Evolutionary conservation across 805 yeast species (phyloP), one percentile per base, ranked within the genome.

Genomic region (Blastobotrys muscicola): DNA sequence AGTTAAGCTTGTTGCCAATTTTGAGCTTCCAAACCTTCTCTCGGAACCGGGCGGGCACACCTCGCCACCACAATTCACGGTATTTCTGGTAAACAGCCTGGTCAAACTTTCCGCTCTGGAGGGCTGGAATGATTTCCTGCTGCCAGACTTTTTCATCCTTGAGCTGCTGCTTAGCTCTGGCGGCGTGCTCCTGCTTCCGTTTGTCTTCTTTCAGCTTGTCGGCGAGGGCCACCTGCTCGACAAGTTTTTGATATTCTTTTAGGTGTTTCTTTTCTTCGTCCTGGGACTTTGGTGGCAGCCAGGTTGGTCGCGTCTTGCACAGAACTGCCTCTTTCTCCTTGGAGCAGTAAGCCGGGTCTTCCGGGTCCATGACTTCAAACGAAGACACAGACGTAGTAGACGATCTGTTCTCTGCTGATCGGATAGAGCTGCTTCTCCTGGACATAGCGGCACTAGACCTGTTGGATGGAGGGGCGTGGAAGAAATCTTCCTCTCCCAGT

Each of bases 271-370:
- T 43, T 12, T 72, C 70, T 51, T 82, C 87, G 13, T 61, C 58
- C 12, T 60, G 56, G 20, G 72, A 60, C 56, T 82, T 82, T 36
- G 86, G 85, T 0, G 90, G 89, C 33, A 82, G 60, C 65, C 76
- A 73, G 1, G 70, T 60, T 20, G 84, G 87, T 43, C 90, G 62
- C 0, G 87, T 79, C 16, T 67, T 0, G 80, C 59, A 10, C 68
- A 49, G 43, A 62, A 43, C 2, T 52, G 45, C 12, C 4, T 48
- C 42, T 11, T 44, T 8, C n/a, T 15, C 30, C 29, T 20, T 20
- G 6, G 26, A 20, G 26, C 26, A 20, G 26, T 29, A 23, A 7
- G 37, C 48, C 9, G 33, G 33, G 11, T 39, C 45, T 15, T 44
- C 43, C 12, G 33, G 26, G 26, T 20, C 26, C 6, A 6, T 20